Conservation (phyloP, 164 flowering plant genomes). For the Liquidambar formosana region DNA sequence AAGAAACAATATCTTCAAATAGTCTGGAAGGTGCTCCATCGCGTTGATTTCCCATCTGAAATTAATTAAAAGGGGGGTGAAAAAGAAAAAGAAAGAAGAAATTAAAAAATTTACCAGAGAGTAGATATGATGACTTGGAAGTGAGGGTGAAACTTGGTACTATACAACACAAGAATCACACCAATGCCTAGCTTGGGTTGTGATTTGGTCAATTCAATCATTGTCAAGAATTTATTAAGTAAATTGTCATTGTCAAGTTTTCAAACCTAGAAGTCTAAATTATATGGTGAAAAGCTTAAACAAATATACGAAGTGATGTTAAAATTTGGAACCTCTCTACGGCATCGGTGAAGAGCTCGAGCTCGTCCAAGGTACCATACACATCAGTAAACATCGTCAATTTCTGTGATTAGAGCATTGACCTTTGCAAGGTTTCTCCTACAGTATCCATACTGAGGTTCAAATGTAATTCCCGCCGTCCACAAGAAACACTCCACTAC, state of each 20-base stretch:
- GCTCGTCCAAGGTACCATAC: conserved; percentile 42
- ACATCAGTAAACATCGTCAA: conserved; percentile 49
- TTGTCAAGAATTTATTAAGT: too few species aligned
- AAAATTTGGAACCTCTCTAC: conserved; percentile 30
- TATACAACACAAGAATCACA: too few species aligned
- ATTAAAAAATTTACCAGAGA: not conserved
- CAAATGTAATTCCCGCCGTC: conserved; percentile 13
- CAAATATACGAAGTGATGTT: not conserved
- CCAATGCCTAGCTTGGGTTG: too few species aligned
- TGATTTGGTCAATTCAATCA: too few species aligned
- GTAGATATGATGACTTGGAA: not conserved
- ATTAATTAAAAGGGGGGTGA: too few species aligned
- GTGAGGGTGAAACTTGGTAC: too few species aligned
- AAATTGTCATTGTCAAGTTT: too few species aligned
- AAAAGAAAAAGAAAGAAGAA: not conserved
- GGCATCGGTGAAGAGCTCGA: conserved; percentile 31
- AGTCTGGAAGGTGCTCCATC: conserved; percentile 26
- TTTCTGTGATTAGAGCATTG: conserved; percentile 11
- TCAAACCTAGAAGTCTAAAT: too few species aligned
- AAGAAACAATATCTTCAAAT: conserved; percentile 23
- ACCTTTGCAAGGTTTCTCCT: conserved; percentile 17
- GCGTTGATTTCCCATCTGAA: conserved; percentile 35
- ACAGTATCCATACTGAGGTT: conserved; percentile 26
- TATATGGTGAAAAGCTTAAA: too few species aligned
- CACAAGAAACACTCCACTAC: conserved; percentile 31